Evolutionary conservation across 1,284 basidiomycete species (phyloP).

Genomic region (Irpex sp.): DNA sequence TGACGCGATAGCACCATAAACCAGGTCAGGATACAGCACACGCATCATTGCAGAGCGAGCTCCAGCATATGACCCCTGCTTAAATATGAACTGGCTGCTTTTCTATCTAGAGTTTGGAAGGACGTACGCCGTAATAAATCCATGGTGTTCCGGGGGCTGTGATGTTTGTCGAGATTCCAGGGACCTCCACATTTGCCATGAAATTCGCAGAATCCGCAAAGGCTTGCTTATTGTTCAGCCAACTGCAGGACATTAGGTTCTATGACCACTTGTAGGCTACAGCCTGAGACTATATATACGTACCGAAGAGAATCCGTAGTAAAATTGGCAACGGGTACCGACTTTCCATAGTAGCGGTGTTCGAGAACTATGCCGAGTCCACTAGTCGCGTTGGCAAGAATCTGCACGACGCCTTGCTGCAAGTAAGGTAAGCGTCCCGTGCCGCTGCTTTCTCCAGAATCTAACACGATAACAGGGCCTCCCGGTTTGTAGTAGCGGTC

Average conservation of each 20-base stretch:
- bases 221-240: conserved; percentile 83
- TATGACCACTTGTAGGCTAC: neutral
- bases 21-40: conserved; percentile 76
- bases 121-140: conserved; percentile 83
- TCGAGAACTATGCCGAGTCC: conserved; percentile 84
- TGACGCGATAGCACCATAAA: conserved; percentile 86
- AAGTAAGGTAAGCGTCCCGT: conserved; percentile 59
- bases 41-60: conserved; percentile 90
- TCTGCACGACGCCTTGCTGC: conserved; percentile 78
- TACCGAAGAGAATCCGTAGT: conserved; percentile 74
- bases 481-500: conserved; percentile 68
- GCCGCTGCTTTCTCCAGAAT: conserved; percentile 78
- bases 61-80: conserved; percentile 80
- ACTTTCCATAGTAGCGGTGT: conserved; percentile 52
- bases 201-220: conserved; percentile 88
- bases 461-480: conserved; percentile 73
- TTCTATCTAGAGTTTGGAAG: neutral
- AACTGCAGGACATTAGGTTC: conserved; percentile 35
- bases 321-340: conserved; percentile 72
- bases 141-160: conserved; percentile 69
- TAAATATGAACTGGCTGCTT: neutral
- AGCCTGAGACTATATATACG: neutral
- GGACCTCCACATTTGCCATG: conserved; percentile 71
- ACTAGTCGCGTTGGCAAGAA: conserved; percentile 73
- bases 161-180: conserved; percentile 60